phyloP scores from a whole-genome alignment of 1,284 basidiomycete species.

The Neolentinus lepideus region DNA sequence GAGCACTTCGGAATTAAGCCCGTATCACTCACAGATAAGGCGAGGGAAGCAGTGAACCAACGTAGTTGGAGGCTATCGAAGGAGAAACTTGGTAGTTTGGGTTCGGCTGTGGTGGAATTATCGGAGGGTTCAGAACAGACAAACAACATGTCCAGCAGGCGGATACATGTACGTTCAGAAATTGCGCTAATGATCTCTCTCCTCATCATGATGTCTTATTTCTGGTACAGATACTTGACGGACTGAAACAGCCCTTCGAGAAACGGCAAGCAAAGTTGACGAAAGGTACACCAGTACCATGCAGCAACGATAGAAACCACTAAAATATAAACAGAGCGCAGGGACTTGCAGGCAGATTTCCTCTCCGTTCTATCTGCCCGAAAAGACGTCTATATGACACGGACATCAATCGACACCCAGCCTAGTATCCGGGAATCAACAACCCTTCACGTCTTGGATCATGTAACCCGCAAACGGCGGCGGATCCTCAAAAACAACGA shows the following conservation, averaged over 20 bases:
- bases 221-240: conserved; percentile 48
- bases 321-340: conserved; percentile 32
- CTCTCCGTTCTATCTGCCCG: conserved; percentile 59
- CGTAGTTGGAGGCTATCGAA: conserved; percentile 41
- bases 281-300: conserved; percentile 31
- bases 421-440: conserved; percentile 56
- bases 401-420: conserved; percentile 46
- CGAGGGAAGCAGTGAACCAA: conserved; percentile 41
- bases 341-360: conserved; percentile 55
- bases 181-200: too few relatives aligned
- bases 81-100: conserved; percentile 39
- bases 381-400: conserved; percentile 70
- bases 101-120: conserved; percentile 42
- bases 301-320: not conserved
- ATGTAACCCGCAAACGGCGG: conserved; percentile 84
- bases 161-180: not conserved
- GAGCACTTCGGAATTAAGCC: conserved; percentile 58
- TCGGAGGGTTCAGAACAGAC: conserved; percentile 32
- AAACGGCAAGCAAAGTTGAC: conserved; percentile 44
- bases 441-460: conserved; percentile 76
- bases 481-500: conserved; percentile 94
- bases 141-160: conserved; percentile 17
- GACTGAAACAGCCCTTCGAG: conserved; percentile 48
- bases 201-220: conserved; percentile 5
- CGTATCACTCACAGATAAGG: conserved; percentile 35